phyloP scores from a whole-genome alignment of 2,329 filamentous ascomycete genomes.

The Fusarium tjaetaba region DNA sequence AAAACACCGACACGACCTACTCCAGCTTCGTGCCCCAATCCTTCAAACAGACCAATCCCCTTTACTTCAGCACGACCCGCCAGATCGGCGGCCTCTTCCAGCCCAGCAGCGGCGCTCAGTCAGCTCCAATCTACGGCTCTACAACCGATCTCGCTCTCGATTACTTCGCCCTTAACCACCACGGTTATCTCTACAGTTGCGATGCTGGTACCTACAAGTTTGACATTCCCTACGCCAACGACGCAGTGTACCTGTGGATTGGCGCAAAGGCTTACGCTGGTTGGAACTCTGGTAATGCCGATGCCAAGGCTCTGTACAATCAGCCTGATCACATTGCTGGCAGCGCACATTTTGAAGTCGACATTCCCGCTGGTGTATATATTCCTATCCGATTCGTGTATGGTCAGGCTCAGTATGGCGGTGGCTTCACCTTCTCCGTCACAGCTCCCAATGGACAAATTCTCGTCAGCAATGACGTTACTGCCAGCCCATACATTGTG shows the following conservation, averaged over 20 bases:
- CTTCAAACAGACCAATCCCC: background rate
- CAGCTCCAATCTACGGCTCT: background rate
- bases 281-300: background rate
- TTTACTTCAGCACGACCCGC: background rate
- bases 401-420: background rate
- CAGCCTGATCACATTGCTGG: constrained; percentile 8
- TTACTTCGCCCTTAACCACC: constrained; percentile 11
- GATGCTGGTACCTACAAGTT: constrained; percentile 6
- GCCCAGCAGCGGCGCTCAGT: accelerated
- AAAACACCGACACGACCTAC: constrained; percentile 10
- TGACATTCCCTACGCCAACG: constrained; percentile 2
- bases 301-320: constrained; percentile 1
- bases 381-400: background rate
- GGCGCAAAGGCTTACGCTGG: background rate
- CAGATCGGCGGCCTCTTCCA: background rate
- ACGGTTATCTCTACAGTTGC: background rate
- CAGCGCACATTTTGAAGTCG: accelerated
- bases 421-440: background rate
- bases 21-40: background rate
- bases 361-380: accelerated
- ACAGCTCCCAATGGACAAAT: background rate
- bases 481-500: background rate
- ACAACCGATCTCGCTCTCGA: accelerated
- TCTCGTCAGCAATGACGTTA: background rate
- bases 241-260: background rate